These are phyloP conservation scores for Coemansia sp. DNA, from an alignment of 192 early-diverging fungal genomes.

Conservation along the genomic window DNA sequence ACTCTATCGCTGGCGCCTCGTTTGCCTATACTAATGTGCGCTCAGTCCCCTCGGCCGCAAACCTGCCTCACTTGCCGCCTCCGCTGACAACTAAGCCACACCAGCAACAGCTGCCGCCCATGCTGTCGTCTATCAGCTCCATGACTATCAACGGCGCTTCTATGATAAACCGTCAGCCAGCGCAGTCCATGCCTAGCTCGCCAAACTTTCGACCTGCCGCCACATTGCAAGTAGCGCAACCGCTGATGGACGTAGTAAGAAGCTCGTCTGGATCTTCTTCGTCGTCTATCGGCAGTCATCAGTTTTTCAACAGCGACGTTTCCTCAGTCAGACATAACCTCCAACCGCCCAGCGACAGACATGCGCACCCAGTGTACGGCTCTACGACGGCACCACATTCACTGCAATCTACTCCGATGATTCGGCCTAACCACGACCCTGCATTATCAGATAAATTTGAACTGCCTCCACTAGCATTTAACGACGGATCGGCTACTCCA, in stretches of 20 bases:
- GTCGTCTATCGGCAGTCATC: conserved; percentile 17
- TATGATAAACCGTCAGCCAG: conserved; percentile 3
- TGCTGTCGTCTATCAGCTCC: conserved; percentile 6
- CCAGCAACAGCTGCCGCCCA: not conserved
- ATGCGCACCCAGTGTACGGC: conserved; percentile 13
- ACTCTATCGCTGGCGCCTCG: not conserved
- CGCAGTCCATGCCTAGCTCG: conserved; percentile 55
- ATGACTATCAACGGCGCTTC: conserved; percentile 7
- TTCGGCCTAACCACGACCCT: conserved; percentile 31
- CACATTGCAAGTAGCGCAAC: not conserved
- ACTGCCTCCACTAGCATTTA: conserved; percentile 17
- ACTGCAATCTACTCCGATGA: conserved; percentile 46
- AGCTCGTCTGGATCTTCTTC: not conserved
- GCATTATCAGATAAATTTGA: conserved; percentile 21
- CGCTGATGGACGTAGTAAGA: not conserved
- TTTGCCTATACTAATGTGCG: not conserved
- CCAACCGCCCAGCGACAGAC: conserved; percentile 22
- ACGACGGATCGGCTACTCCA: conserved; percentile 4
- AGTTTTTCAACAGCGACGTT: conserved; percentile 48
- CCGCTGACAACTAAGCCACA: not conserved
- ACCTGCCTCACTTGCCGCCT: not conserved
- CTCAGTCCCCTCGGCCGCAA: not conserved
- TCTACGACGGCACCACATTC: conserved; percentile 21
- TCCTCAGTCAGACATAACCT: conserved; percentile 53
- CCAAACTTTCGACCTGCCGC: conserved; percentile 20